Evolutionary conservation across 805 yeast genomes (phyloP), one percentile per base, ranked within the genome.

Genomic region (Yamadazyma scolyti): DNA sequence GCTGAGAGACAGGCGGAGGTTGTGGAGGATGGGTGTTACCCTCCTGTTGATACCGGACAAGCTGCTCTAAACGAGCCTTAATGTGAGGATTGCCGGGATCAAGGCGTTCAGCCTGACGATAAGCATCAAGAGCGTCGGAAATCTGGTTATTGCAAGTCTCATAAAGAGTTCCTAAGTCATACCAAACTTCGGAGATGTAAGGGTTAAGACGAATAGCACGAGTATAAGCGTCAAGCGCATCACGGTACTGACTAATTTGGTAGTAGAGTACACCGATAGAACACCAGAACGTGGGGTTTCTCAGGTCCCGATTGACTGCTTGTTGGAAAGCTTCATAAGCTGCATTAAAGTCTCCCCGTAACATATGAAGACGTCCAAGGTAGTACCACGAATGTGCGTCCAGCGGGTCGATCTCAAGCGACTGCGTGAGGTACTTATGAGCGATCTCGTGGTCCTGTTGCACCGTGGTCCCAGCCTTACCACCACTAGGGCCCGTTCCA

Each of bases 271-370:
- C 98, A 56, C 98, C 98, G 50, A 84, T 83, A 20, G 89, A 81
- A 47, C 94, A 84, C 98, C 98, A 93, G 68, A 93, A 93, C 1
- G 97, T 93, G 36, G 98, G 97, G 58, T 93, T 93, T 56, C 97
- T 75, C 22, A 95, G 82, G 58, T 93, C 97, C 42, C 96, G 75
- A 58, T 93, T 93, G 37, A 93, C 98, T 9, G 97, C 97, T 56
- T 89, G 97, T 65, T 93, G 98, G 75, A 90, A 93, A 0, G 97
- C 94, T 54, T 93, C 97, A 60, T 90, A 93, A 2, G 98, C 97
- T 29, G 93, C 88, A 38, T 93, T 82, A 65, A 88, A 93, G 57
- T 90, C 96, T 43, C 85, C 88, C 50, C 90, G 77, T 23, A 95
- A 82, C 97, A 93, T 90, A 65, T 90, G 95, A 42, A 94, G 95